Base-by-base conservation (phyloP, 805 yeast genomes). In the Kodamaea restingae region DNA sequence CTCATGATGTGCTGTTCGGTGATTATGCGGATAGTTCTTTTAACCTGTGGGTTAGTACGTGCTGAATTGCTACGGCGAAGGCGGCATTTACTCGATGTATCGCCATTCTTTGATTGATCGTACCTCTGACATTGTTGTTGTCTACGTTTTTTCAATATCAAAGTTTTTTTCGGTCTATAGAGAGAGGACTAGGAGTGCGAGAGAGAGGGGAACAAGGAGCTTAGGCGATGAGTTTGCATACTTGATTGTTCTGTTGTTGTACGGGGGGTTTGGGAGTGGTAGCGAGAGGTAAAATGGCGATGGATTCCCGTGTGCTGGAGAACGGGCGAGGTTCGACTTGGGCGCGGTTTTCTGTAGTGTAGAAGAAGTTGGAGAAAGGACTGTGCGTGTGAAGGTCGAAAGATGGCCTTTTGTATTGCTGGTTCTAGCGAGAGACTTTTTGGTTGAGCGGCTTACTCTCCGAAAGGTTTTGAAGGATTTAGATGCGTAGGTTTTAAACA, bases 1-100 rank as follows among this genome's bases (percentile, higher is more conserved):
- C 80, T 80, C 46, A 88, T 67, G 47, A 91, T 74, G 55, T 81
- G 83, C 66, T 91, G 97, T 45, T 79, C 78, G 18, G 97, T 91
- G 41, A 87, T 84, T 53, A 90, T 78, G 63, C 95, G 81, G 42
- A 90, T 77, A 14, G 91, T 87, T 71, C 98, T 80, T 65, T 87
- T 83, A 28, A 84, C 84, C 75, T 75, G 36, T 7, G 32, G 9
- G 42, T 39, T 39, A 39, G 42, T 34, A 30, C 6, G 31, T 15
- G 15, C 12, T 15, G 4, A n/a, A 8, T 12, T 8, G 8, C 7
- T 5, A 20, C 8, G 8, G 5, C 5, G 5, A 20, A 20, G 7
- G 28, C 28, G 14, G 10, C 28, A 25, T 9, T 9, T 25, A 4
- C 12, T 18, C 15, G 15, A 31, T 17, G 18, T 9, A 31, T 31